Evolutionary conservation across 176 grass and related monocot genomes (phyloP), one percentile per base, ranked within the genome.

Genomic region (Musa schizocarpa): DNA sequence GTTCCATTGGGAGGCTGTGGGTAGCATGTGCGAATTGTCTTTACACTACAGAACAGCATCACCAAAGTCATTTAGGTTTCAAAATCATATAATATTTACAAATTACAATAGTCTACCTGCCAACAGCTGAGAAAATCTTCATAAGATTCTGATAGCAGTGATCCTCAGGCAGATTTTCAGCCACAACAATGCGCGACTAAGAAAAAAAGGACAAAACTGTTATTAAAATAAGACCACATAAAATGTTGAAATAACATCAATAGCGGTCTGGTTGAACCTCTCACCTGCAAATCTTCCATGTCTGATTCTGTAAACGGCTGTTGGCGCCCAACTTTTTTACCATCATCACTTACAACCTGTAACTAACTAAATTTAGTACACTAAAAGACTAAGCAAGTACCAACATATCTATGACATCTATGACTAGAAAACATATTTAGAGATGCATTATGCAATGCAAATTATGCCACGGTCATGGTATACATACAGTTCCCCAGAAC

Each of bases 61-160:
- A 78, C 67, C 27, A 9, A 65, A 77, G 17, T 2, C 79, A 53
- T 74, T 67, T 52, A 53, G 27, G 20, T 73, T 65, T 24, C 14
- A 57, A 8, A 54, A 65, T 43, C 2, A 29, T 8, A 13, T 16
- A 57, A 51, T 52, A 63, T 26, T 7, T 65, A 16, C n/a, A 53
- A 71, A 64, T 19, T 29, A 26, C 13, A 21, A 54, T 21, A 53
- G 54, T 77, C 79, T 87, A 99, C 95, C 91, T 94, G 78, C 95
- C 95, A 81, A 87, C 91, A 84, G 76, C 26, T 76, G 95, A 99
- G 86, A 99, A 99, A 54, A 99, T 76, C 82, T 89, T 99, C 95
- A 99, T 89, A 75, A 99, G 83, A 72, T 99, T 99, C 69, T 94
- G 95, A 86, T 99, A 94, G 82, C 88, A 94, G 81, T 99, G 95